phyloP scores from a whole-genome alignment of 805 yeast genomes.

The Ogataea glucozyma region DNA sequence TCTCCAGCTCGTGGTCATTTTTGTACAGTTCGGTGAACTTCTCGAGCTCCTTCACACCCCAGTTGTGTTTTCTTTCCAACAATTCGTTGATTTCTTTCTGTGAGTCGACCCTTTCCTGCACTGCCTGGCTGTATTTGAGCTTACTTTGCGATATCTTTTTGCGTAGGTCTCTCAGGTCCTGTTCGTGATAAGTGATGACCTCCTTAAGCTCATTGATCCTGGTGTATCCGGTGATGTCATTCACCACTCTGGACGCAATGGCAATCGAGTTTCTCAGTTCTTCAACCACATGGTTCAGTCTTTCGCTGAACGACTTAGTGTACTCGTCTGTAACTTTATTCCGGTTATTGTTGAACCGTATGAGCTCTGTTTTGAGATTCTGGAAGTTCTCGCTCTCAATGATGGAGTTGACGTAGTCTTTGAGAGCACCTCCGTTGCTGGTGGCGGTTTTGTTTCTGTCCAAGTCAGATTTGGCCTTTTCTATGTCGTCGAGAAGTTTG shows the following conservation, averaged over 20 bases:
- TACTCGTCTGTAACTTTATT: slow-evolving; percentile 31
- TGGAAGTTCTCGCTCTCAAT: slow-evolving; percentile 36
- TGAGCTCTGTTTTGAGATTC: slow-evolving; percentile 33
- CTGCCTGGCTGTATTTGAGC: slow-evolving; percentile 55
- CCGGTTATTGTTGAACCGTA: slow-evolving; percentile 29
- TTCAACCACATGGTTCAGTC: slow-evolving; percentile 49
- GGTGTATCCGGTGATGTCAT: slow-evolving; percentile 90
- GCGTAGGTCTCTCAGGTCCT: slow-evolving; percentile 49
- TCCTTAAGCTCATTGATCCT: slow-evolving; percentile 70
- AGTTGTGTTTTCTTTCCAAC: slow-evolving; percentile 76
- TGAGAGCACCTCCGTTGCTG: slow-evolving; percentile 8
- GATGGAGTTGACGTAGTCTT: slow-evolving; percentile 29
- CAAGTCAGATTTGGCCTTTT: slow-evolving; percentile 13
- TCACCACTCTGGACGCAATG: slow-evolving; percentile 67
- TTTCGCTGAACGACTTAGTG: slow-evolving; percentile 42
- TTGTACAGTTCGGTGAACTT: slow-evolving; percentile 79
- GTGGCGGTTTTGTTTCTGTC: slow-evolving; percentile 2
- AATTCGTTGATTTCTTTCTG: slow-evolving; percentile 88
- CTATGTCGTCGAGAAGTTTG: slow-evolving; percentile 23
- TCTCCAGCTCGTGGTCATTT: slow-evolving; percentile 75
- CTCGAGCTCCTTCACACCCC: slow-evolving; percentile 81
- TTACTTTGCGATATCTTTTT: slow-evolving; percentile 50
- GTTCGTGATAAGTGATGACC: slow-evolving; percentile 59
- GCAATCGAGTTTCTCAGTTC: slow-evolving; percentile 58
- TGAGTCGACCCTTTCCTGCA: slow-evolving; percentile 61